phyloP scores from a whole-genome alignment of 1,284 basidiomycete species.

The Ustilago esculenta region DNA sequence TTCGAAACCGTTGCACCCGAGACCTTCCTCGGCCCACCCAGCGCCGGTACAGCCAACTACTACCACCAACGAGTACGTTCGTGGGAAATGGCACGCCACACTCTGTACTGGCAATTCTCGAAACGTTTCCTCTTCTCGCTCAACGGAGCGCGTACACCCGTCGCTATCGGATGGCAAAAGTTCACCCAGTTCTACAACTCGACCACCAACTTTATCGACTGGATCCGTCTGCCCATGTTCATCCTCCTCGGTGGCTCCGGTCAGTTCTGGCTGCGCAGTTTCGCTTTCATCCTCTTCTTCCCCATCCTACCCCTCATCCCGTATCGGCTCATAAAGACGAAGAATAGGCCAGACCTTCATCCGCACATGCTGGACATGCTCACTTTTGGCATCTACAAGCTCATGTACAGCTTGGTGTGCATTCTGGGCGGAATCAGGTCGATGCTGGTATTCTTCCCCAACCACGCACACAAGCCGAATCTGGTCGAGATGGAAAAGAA shows the following conservation, averaged over 20 bases:
- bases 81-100: slow-evolving; percentile 43
- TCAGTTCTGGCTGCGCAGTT: slow-evolving; percentile 25
- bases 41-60: slow-evolving; percentile 22
- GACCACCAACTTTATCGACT: slow-evolving; percentile 41
- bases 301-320: slow-evolving; percentile 23
- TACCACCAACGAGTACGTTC: slow-evolving; percentile 33
- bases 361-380: slow-evolving; percentile 32
- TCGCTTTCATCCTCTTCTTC: slow-evolving; percentile 22
- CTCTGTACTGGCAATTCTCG: slow-evolving; percentile 40
- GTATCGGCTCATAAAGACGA: slow-evolving; percentile 27
- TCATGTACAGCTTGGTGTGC: slow-evolving; percentile 28
- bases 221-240: slow-evolving; percentile 38
- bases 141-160: slow-evolving; percentile 17
- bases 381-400: slow-evolving; percentile 36
- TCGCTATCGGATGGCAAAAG: slow-evolving; percentile 31
- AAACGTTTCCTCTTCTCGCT: slow-evolving; percentile 33
- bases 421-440: slow-evolving; percentile 20
- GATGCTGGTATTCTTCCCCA: slow-evolving; percentile 32
- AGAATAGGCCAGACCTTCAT: slow-evolving; percentile 27
- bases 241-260: slow-evolving; percentile 22
- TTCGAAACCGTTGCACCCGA: slow-evolving; percentile 36
- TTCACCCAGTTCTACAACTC: slow-evolving; percentile 43
- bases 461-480: slow-evolving; percentile 16
- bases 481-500: slow-evolving; percentile 31
- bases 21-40: slow-evolving; percentile 33